Evolutionary conservation across 495 filamentous ascomycete genomes (phyloP).

Genomic region (Margaritispora aquatica): DNA sequence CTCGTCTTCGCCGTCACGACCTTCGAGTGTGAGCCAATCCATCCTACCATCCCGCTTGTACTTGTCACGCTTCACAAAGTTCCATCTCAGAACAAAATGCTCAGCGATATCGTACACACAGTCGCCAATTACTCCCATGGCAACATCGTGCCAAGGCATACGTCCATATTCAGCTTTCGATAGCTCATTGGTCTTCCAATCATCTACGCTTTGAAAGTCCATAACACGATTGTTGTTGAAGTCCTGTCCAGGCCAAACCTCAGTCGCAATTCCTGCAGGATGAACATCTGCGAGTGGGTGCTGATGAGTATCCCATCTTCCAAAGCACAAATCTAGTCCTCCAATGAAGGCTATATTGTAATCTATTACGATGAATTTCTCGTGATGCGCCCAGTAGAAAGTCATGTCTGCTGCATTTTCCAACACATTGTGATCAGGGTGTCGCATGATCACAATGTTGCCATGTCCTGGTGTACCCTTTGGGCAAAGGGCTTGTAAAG

Average conservation of each 20-base stretch:
- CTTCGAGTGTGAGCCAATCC: constrained; percentile 78
- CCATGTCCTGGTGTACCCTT: constrained; percentile 71
- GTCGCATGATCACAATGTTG: constrained; percentile 85
- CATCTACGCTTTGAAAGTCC: constrained; percentile 85
- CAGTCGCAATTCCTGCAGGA: constrained; percentile 71
- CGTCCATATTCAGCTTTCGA: constrained; percentile 86
- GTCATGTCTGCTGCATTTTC: constrained; percentile 94
- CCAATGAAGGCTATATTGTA: constrained; percentile 87
- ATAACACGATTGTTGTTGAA: constrained; percentile 94
- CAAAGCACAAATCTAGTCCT: constrained; percentile 93
- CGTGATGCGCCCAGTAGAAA: constrained; percentile 97
- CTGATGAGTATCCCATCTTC: constrained; percentile 82
- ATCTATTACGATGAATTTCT: constrained; percentile 94
- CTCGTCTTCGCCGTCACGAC: constrained; percentile 73
- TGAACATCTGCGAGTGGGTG: constrained; percentile 85
- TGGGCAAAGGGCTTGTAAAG: constrained; percentile 72
- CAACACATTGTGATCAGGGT: constrained; percentile 92
- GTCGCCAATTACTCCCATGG: constrained; percentile 83
- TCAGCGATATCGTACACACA: constrained; percentile 93
- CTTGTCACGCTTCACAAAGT: constrained; percentile 95
- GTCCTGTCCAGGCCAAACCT: constrained; percentile 93
- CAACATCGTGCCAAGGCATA: constrained; percentile 97
- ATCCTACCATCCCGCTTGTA: constrained; percentile 80
- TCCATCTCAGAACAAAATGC: constrained; percentile 94
- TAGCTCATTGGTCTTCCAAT: constrained; percentile 93